These are phyloP conservation scores for Lasiosphaeria miniovina DNA, from an alignment of 495 filamentous ascomycete species.

Conservation along the genomic window DNA sequence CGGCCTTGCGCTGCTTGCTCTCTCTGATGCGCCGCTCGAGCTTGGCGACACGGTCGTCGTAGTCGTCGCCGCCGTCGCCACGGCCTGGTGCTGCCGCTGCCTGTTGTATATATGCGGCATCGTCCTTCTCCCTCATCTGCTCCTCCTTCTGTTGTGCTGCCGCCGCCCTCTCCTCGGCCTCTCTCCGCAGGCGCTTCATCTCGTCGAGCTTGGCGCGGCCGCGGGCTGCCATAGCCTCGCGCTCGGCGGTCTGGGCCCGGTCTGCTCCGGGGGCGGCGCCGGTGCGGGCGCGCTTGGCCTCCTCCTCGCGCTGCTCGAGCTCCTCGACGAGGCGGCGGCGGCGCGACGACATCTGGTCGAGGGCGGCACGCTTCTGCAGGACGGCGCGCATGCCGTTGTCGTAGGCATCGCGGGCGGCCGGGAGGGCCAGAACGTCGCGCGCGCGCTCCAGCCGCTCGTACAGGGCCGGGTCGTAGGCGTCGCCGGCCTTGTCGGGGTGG, in stretches of 20 bases:
- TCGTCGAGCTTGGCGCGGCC: conserved; percentile 33
- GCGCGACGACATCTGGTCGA: conserved; percentile 30
- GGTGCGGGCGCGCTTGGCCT: conserved; percentile 27
- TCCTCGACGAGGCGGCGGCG: conserved; percentile 37
- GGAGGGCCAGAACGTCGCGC: conserved; percentile 40
- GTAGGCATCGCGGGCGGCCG: conserved; percentile 41
- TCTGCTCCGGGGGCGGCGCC: conserved; percentile 3
- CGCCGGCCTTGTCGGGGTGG: conserved; percentile 50
- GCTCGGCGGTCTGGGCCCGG: conserved; percentile 10
- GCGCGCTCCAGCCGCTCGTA: conserved; percentile 48
- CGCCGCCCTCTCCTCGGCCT: conserved; percentile 41
- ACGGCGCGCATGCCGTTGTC: conserved; percentile 40
- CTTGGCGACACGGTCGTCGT: conserved; percentile 41
- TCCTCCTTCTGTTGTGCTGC: conserved; percentile 20
- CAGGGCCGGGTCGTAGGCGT: conserved; percentile 41
- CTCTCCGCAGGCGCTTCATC: conserved; percentile 32
- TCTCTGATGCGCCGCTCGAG: conserved; percentile 35
- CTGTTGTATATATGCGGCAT: neutral
- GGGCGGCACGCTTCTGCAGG: conserved; percentile 31
- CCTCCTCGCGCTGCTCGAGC: conserved; percentile 32
- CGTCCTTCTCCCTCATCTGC: conserved; percentile 9
- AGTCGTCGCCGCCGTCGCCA: conserved; percentile 22
- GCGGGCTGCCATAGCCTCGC: conserved; percentile 21
- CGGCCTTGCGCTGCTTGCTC: conserved; percentile 29
- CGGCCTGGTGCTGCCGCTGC: conserved; percentile 2